Conservation (phyloP, 805 yeast genomes). For the Soucietia sequanensis region DNA sequence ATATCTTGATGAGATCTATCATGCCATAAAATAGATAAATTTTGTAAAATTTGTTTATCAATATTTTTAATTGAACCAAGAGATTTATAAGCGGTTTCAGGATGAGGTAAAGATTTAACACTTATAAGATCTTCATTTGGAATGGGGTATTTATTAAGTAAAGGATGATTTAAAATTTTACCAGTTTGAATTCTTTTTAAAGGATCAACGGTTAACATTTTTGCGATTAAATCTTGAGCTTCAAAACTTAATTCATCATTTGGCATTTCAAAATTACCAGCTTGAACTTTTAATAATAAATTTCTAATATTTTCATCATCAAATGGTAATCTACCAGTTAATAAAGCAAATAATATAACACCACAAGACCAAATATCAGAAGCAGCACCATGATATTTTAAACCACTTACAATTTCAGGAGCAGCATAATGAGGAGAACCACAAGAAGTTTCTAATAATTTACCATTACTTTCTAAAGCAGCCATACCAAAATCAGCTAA, state of each 20-base stretch:
- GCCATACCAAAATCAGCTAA: constrained; percentile 92
- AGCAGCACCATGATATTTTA: constrained; percentile 78
- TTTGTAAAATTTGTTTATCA: constrained; percentile 52
- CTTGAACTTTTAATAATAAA: constrained; percentile 69
- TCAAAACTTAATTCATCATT: constrained; percentile 55
- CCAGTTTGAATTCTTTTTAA: constrained; percentile 66
- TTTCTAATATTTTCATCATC: constrained; percentile 79
- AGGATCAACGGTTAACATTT: constrained; percentile 72
- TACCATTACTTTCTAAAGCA: constrained; percentile 71
- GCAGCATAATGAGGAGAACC: constrained; percentile 91
- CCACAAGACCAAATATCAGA: constrained; percentile 91
- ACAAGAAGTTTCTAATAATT: constrained; percentile 74
- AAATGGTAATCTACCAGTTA: constrained; percentile 80
- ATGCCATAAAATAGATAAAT: constrained; percentile 58
- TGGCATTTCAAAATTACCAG: constrained; percentile 76
- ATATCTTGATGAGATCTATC: constrained; percentile 47
- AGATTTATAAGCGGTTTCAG: constrained; percentile 51
- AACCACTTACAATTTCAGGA: constrained; percentile 80
- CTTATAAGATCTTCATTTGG: constrained; percentile 44
- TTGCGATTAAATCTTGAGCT: constrained; percentile 64
- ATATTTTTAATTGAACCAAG: constrained; percentile 47
- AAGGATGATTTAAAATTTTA: constrained; percentile 59
- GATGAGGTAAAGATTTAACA: constrained; percentile 52
- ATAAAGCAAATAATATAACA: constrained; percentile 71
- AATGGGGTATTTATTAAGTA: constrained; percentile 51